Conservation (phyloP, 202 grass and related monocot genomes). For the Setaria italica region DNA sequence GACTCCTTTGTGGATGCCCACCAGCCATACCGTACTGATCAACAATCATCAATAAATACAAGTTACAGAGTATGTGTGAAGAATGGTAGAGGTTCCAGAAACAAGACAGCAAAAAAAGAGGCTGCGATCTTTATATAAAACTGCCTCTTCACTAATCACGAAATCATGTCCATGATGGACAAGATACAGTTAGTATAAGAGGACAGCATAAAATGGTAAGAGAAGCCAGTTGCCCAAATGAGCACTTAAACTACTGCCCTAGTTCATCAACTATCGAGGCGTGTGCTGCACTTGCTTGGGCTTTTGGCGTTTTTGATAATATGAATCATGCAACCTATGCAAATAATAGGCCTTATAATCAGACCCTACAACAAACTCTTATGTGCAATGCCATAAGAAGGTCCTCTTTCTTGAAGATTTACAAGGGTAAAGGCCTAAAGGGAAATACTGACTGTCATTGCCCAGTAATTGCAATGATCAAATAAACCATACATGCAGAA, state of each 20-base stretch:
- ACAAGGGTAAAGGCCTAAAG: background rate
- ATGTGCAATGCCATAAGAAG: background rate
- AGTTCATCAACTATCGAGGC: background rate
- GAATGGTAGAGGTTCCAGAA: background rate
- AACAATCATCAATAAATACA: constrained; percentile 43
- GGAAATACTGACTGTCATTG: background rate
- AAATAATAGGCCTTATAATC: constrained; percentile 23
- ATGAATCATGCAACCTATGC: background rate
- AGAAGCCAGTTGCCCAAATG: constrained; percentile 10
- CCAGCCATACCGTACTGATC: constrained; percentile 73
- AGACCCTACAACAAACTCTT: background rate
- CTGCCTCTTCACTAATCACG: background rate
- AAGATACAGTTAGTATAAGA: background rate
- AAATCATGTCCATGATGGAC: background rate
- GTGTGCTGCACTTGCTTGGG: constrained; percentile 16
- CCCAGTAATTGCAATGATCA: background rate
- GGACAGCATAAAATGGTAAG: background rate
- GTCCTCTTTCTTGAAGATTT: constrained; percentile 29
- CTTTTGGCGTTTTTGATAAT: background rate
- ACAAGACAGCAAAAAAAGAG: background rate
- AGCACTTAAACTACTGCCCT: background rate
- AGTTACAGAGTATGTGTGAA: constrained; percentile 19
- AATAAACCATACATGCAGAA: background rate
- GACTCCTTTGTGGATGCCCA: constrained; percentile 85
- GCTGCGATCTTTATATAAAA: constrained; percentile 15